phyloP scores from a whole-genome alignment of 2,329 filamentous ascomycete genomes.

The Arthrinium phaeospermum region DNA sequence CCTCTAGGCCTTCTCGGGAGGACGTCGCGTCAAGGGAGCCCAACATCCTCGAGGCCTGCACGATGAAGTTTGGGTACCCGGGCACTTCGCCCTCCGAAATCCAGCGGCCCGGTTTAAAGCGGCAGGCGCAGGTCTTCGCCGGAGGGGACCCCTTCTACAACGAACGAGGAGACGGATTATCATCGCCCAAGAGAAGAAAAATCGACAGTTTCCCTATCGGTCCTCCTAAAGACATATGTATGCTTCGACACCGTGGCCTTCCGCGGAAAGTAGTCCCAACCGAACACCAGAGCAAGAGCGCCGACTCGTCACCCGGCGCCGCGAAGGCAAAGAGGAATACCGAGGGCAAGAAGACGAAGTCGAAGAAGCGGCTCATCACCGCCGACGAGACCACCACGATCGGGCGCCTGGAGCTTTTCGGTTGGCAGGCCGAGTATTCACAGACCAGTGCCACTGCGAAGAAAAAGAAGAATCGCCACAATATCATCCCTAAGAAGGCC shows the following conservation, averaged over 20 bases:
- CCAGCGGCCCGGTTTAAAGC: not conserved
- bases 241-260: not conserved
- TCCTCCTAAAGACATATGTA: not conserved
- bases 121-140: not conserved
- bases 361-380: constrained; percentile 3
- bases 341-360: not conserved
- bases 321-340: not conserved
- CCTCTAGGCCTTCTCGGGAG: not conserved
- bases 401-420: not conserved
- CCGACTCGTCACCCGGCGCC: not conserved
- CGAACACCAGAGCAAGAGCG: not conserved
- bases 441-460: not conserved
- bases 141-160: not conserved
- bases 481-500: not conserved
- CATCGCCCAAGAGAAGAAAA: not conserved
- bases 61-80: not conserved
- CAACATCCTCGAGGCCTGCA: not conserved
- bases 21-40: constrained; percentile 3
- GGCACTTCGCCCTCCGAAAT: not conserved
- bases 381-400: not conserved
- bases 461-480: not conserved
- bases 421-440: not conserved
- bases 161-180: not conserved
- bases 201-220: not conserved
- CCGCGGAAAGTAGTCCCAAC: not conserved